phyloP scores from a whole-genome alignment of 768 basidiomycete genomes.

The Pholiota microspora region DNA sequence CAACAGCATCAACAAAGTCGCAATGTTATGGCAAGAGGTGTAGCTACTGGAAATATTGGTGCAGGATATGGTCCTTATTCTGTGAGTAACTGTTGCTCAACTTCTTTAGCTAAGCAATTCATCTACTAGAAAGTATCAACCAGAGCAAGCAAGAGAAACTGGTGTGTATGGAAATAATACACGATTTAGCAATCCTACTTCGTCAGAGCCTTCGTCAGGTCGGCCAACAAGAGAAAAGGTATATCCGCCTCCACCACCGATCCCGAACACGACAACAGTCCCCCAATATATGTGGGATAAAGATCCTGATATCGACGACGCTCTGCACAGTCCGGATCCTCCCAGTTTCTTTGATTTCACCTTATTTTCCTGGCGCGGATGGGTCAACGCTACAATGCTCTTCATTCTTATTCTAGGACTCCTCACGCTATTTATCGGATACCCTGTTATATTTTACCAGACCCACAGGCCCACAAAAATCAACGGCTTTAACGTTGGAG shows the following conservation, averaged over 20 bases:
- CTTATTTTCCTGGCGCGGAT: conserved; percentile 79
- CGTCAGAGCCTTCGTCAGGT: conserved; percentile 34
- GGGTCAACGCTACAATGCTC: conserved; percentile 76
- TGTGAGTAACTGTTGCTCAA: conserved; percentile 38
- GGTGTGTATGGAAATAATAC: conserved; percentile 42
- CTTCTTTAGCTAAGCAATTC: not conserved
- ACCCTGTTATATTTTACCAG: conserved; percentile 73
- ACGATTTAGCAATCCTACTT: conserved; percentile 55
- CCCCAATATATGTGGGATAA: conserved; percentile 78
- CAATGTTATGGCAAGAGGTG: conserved; percentile 67
- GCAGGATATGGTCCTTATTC: conserved; percentile 84
- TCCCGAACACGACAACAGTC: conserved; percentile 56
- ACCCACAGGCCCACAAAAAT: conserved; percentile 28
- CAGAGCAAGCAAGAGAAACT: conserved; percentile 40
- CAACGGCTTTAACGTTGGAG: conserved; percentile 80
- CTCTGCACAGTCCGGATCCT: conserved; percentile 87
- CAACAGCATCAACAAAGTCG: conserved; percentile 33
- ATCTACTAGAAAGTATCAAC: conserved; percentile 50
- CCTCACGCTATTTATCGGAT: conserved; percentile 84
- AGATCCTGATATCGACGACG: conserved; percentile 88
- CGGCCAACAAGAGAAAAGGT: conserved; percentile 26
- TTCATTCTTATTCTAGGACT: conserved; percentile 66
- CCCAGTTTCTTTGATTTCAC: conserved; percentile 63
- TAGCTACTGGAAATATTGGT: conserved; percentile 77
- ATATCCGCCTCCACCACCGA: conserved; percentile 19